A percentile compares a stretch with the other conserved stretches of the same genome.
Evolutionary conservation across 371 early-diverging fungal species (phyloP).

Genomic region (Mucor irregularis): DNA sequence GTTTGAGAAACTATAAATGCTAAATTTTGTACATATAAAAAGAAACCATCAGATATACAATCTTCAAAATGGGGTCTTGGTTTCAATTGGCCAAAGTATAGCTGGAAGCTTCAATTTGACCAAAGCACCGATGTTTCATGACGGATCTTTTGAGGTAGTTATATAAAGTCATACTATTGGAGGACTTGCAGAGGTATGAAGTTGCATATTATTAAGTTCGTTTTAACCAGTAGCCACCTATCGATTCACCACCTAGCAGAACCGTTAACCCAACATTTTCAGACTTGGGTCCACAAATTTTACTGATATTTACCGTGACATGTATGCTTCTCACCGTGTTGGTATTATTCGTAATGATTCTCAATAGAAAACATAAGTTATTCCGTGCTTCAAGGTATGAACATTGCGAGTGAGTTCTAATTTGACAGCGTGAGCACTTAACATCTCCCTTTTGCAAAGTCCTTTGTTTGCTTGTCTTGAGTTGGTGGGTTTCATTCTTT

Average conservation of each 20-base stretch:
- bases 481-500: slow-evolving; percentile 50
- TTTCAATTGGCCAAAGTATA: slow-evolving; percentile 43
- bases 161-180: neutral
- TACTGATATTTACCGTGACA: slow-evolving; percentile 35
- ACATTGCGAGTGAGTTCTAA: too few species aligned
- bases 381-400: slow-evolving; percentile 62
- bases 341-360: slow-evolving; percentile 27
- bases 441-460: too few species aligned
- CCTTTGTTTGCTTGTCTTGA: slow-evolving; percentile 57
- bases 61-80: slow-evolving; percentile 39
- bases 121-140: slow-evolving; percentile 46
- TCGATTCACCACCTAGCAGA: slow-evolving; percentile 46
- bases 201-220: neutral
- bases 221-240: slow-evolving; percentile 35
- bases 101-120: slow-evolving; percentile 41
- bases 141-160: slow-evolving; percentile 38
- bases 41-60: slow-evolving; percentile 55
- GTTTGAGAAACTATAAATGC: too few species aligned
- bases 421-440: too few species aligned
- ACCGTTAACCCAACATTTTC: slow-evolving; percentile 47
- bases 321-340: slow-evolving; percentile 24
- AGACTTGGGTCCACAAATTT: slow-evolving; percentile 31
- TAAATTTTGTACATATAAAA: neutral
- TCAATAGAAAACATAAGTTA: slow-evolving; percentile 39
- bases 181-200: neutral